Evolutionary conservation across 2,329 filamentous ascomycete species (phyloP), one percentile per base, ranked within the genome.

Genomic region (Colletotrichum sp.): DNA sequence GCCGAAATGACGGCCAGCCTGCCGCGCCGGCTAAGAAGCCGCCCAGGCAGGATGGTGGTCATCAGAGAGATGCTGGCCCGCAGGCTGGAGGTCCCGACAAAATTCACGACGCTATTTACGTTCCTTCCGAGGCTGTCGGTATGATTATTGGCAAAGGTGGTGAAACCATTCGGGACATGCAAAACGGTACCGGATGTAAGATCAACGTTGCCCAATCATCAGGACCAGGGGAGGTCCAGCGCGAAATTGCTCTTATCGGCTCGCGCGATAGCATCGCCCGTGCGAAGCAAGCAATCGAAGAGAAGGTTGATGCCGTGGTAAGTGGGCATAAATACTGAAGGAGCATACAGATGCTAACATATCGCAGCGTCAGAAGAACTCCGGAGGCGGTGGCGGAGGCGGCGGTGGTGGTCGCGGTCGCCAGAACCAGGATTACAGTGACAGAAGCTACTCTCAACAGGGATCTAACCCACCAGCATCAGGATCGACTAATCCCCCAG

Each of bases 91-190:
- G 81, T 68, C 84, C 84, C 28, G 93, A 94, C 79, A 96, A 96
- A 87, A 90, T 94, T 80, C 96, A 93, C 80, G 95, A 98, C 81
- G 93, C 92, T 55, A 95, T 98, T 77, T 93, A 92, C 79, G 95
- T 98, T 12, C 96, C 96, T 15, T 96, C 95, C 26, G 96, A 98
- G 83, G 94, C 96, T 8, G 96, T 98, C 70, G 96, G 96, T 76
- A 98, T 98, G 96, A 98, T 98, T 78, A 98, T 98, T 76, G 96
- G 96, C 78, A 98, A 98, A 88, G 94, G 95, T 72, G 96, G 96
- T 78, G 96, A 98, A 86, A 97, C 96, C 1, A 98, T 98, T 82
- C 95, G 96, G 78, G 95, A 98, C 79, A 97, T 98, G 93, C 96
- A 98, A 84, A 94, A 93, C 81, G 90, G 88, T 36, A 97, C 95